These are phyloP conservation scores for Immersiella caudata DNA, from an alignment of 495 filamentous ascomycete species.

Conservation along the genomic window DNA sequence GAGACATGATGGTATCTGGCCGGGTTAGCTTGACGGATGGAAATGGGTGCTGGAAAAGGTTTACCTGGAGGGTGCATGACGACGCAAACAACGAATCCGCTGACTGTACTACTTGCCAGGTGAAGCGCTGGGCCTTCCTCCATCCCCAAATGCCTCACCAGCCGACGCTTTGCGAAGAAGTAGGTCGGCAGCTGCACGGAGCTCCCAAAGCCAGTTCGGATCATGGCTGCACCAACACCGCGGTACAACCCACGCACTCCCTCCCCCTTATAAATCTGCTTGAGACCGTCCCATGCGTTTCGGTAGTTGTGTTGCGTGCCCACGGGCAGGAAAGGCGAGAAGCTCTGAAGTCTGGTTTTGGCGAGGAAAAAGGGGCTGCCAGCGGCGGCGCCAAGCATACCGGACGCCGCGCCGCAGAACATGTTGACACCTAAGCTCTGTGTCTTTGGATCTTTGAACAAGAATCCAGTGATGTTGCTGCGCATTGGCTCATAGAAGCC, in stretches of 20 bases:
- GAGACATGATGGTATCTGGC: slow-evolving; percentile 94
- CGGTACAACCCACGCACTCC: slow-evolving; percentile 83
- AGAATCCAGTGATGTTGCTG: slow-evolving; percentile 57
- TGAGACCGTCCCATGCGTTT: slow-evolving; percentile 80
- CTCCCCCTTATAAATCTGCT: slow-evolving; percentile 74
- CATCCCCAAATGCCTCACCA: slow-evolving; percentile 81
- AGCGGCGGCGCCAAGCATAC: slow-evolving; percentile 84
- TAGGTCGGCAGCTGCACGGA: slow-evolving; percentile 97
- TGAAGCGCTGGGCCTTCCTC: slow-evolving; percentile 89
- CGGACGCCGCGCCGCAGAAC: slow-evolving; percentile 83
- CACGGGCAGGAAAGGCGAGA: slow-evolving; percentile 89
- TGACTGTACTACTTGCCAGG: slow-evolving; percentile 82
- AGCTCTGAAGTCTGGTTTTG: slow-evolving; percentile 95
- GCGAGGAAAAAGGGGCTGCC: slow-evolving; percentile 98
- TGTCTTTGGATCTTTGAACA: slow-evolving; percentile 70
- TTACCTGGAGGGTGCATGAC: slow-evolving; percentile 97
- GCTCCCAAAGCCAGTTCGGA: slow-evolving; percentile 92
- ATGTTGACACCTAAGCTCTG: slow-evolving; percentile 92
- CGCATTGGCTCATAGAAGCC: slow-evolving; percentile 98
- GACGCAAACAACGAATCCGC: slow-evolving; percentile 94
- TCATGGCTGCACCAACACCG: slow-evolving; percentile 93
- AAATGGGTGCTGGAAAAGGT: slow-evolving; percentile 19
- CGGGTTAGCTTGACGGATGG: neutral
- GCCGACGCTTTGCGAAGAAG: slow-evolving; percentile 90
- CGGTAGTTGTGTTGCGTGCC: slow-evolving; percentile 94